phyloP scores from a whole-genome alignment of 768 basidiomycete genomes.

The Leccinum sublutescens region DNA sequence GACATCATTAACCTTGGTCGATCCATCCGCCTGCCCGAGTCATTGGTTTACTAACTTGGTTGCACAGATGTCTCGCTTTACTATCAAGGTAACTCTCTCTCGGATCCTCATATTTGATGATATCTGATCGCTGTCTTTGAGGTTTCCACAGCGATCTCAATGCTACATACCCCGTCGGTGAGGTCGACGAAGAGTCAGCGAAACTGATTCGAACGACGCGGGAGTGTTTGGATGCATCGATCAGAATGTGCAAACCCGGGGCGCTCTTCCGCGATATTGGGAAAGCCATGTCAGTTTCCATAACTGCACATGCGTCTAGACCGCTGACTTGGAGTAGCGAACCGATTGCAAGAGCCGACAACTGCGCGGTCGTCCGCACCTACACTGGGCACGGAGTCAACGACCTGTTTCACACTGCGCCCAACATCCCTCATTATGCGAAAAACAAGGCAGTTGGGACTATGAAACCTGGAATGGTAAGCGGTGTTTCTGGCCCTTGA shows the following conservation, averaged over 20 bases:
- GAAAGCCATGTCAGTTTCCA: slow-evolving; percentile 66
- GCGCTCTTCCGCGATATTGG: slow-evolving; percentile 86
- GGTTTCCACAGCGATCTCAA: slow-evolving; percentile 94
- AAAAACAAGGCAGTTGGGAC: slow-evolving; percentile 91
- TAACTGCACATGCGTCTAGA: slow-evolving; percentile 10
- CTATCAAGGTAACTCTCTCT: slow-evolving; percentile 56
- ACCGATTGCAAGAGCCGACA: slow-evolving; percentile 76
- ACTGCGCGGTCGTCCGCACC: slow-evolving; percentile 87
- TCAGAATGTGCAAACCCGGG: slow-evolving; percentile 92
- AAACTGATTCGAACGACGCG: slow-evolving; percentile 83
- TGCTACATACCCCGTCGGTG: slow-evolving; percentile 88
- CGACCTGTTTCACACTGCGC: slow-evolving; percentile 77
- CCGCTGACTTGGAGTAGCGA: slow-evolving; percentile 51
- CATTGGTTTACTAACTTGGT: slow-evolving; percentile 17
- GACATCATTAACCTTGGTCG: slow-evolving; percentile 95
- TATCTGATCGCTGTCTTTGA: slow-evolving; percentile 23
- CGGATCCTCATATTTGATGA: background rate
- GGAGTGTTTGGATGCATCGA: slow-evolving; percentile 83
- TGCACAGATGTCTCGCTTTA: slow-evolving; percentile 73
- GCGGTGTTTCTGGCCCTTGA: slow-evolving; percentile 21
- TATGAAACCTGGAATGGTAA: slow-evolving; percentile 92
- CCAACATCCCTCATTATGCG: slow-evolving; percentile 93
- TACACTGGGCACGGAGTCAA: slow-evolving; percentile 94
- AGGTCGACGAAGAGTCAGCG: slow-evolving; percentile 77
- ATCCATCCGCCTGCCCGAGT: slow-evolving; percentile 19